A percentile compares a stretch with the other conserved stretches of the same genome.
Conservation (phyloP, 1,284 basidiomycete species). For the Cutaneotrichosporon sp. region DNA sequence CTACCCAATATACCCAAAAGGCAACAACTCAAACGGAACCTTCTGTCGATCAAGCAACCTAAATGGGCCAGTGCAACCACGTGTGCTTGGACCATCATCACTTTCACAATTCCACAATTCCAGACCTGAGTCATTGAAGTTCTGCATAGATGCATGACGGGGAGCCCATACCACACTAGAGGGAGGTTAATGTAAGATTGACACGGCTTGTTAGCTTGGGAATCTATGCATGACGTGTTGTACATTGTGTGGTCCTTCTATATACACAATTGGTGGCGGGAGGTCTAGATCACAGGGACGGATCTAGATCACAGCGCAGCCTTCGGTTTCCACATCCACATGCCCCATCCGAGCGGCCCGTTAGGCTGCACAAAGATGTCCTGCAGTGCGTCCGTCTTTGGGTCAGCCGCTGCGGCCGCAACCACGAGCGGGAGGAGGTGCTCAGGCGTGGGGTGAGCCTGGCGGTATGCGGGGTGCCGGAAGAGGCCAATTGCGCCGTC, state of each 20-base stretch:
- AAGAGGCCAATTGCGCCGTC: conserved; percentile 32
- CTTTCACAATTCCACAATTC: too few relatives aligned
- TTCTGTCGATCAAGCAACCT: too few relatives aligned
- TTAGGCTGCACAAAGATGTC: conserved; percentile 37
- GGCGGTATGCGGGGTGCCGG: conserved; percentile 38
- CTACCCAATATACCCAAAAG: too few relatives aligned
- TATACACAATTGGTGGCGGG: neutral
- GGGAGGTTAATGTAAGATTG: neutral
- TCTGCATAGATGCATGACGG: too few relatives aligned
- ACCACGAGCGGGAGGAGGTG: conserved; percentile 50
- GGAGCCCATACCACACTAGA: too few relatives aligned
- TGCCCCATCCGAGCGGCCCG: conserved; percentile 49
- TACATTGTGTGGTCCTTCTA: neutral
- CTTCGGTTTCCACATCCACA: conserved; percentile 42
- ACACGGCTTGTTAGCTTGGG: neutral
- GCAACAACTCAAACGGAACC: too few relatives aligned
- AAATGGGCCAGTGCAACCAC: too few relatives aligned
- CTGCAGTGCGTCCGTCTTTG: conserved; percentile 31
- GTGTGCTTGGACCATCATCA: too few relatives aligned
- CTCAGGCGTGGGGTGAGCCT: conserved; percentile 50
- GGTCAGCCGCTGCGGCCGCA: conserved; percentile 35
- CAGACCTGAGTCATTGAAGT: too few relatives aligned
- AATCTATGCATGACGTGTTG: neutral
- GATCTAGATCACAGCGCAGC: neutral
- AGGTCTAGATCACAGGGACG: neutral